Evolutionary conservation across 2,329 filamentous ascomycete species (phyloP).

Genomic region (Endoconidiophora laricicola): DNA sequence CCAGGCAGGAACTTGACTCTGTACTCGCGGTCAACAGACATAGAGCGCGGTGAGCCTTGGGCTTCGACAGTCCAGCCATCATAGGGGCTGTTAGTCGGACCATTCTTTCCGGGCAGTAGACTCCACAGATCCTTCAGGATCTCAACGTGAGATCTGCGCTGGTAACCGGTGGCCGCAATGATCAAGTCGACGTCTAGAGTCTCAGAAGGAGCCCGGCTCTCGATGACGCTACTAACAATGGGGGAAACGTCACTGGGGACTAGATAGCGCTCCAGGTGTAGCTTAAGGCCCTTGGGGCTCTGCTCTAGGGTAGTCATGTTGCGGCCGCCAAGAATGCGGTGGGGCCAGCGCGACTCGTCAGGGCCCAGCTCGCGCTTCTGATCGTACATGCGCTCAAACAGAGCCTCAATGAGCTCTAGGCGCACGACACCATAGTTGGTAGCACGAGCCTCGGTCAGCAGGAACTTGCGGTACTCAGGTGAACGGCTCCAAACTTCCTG

Average conservation of each 20-base stretch:
- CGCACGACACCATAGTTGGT: constrained; percentile 95
- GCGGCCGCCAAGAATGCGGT: constrained; percentile 58
- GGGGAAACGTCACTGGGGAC: constrained; percentile 21
- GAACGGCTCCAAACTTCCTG: constrained; percentile 58
- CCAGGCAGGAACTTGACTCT: constrained; percentile 52
- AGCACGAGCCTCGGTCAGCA: constrained; percentile 53
- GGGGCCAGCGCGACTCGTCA: constrained; percentile 61
- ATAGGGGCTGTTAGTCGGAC: constrained; percentile 18
- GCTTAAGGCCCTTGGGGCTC: constrained; percentile 30
- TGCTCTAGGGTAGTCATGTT: constrained; percentile 46
- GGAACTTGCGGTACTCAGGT: constrained; percentile 39
- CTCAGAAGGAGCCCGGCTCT: constrained; percentile 27
- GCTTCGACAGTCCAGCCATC: constrained; percentile 25
- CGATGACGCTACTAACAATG: constrained; percentile 23
- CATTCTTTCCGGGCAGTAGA: constrained; percentile 41
- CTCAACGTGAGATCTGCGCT: constrained; percentile 57
- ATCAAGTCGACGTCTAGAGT: constrained; percentile 61
- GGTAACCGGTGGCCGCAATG: constrained; percentile 78
- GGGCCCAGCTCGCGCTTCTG: constrained; percentile 55
- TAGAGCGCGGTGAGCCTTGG: constrained; percentile 19
- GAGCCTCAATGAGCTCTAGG: constrained; percentile 71
- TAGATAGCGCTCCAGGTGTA: constrained; percentile 31
- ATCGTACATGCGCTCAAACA: constrained; percentile 78
- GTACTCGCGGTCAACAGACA: constrained; percentile 64
- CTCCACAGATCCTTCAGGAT: constrained; percentile 52